phyloP scores from a whole-genome alignment of 2,329 filamentous ascomycete species.

The Lasiodiplodia hormozganensis region DNA sequence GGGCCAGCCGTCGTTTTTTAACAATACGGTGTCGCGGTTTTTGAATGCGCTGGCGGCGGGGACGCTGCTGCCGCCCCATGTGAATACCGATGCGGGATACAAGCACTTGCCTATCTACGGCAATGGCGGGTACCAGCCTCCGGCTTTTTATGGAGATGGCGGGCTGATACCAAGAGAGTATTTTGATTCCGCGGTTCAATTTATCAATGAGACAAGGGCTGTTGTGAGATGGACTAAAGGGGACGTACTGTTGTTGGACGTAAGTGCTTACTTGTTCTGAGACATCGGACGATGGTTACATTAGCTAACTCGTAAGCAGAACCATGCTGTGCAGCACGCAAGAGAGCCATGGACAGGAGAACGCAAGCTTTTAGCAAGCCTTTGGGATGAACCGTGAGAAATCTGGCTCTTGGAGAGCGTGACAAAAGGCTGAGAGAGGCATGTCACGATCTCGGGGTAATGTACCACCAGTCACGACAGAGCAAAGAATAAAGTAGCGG shows the following conservation, averaged over 20 bases:
- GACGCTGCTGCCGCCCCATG: slow-evolving; percentile 29
- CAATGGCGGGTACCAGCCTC: slow-evolving; percentile 10
- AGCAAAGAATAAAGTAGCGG: too few relatives aligned
- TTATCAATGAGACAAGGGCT: slow-evolving; percentile 24
- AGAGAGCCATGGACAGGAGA: slow-evolving; percentile 30
- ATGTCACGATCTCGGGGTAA: too few relatives aligned
- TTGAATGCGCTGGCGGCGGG: slow-evolving; percentile 24
- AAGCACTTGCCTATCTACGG: slow-evolving; percentile 25
- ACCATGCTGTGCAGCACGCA: slow-evolving; percentile 30
- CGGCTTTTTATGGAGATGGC: slow-evolving; percentile 8
- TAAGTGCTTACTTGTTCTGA: background rate
- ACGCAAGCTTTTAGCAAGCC: slow-evolving; percentile 29
- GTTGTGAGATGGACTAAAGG: slow-evolving; percentile 29
- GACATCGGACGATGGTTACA: too few relatives aligned
- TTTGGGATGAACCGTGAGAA: slow-evolving; percentile 29
- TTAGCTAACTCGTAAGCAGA: background rate
- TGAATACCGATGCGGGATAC: slow-evolving; percentile 17
- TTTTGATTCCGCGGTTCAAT: slow-evolving; percentile 25
- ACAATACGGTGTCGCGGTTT: slow-evolving; percentile 22
- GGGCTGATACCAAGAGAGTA: slow-evolving; percentile 28
- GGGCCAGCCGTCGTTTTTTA: slow-evolving; percentile 24
- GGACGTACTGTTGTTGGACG: slow-evolving; percentile 29
- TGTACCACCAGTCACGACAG: too few relatives aligned
- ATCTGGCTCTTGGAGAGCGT: too few relatives aligned
- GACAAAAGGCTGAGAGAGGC: too few relatives aligned